A percentile compares a stretch with the other conserved stretches of the same genome.
phyloP scores from a whole-genome alignment of 768 basidiomycete species.

The Auricularia auricula-judae region DNA sequence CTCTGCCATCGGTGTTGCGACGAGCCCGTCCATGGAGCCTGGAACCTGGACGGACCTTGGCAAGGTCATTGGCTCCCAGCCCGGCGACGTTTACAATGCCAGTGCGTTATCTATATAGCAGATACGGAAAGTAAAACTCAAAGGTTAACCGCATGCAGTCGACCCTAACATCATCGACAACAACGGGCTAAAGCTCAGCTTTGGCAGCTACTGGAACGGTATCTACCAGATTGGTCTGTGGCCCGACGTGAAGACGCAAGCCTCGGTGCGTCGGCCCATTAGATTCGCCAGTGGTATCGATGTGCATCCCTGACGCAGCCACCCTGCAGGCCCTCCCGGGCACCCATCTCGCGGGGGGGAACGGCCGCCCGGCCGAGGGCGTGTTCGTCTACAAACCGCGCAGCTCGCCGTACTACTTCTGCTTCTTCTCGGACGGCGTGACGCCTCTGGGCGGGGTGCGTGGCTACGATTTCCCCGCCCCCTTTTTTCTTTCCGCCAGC shows the following conservation, averaged over 20 bases:
- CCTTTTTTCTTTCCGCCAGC: neutral
- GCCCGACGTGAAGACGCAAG: slow-evolving; percentile 9
- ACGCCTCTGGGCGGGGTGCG: neutral
- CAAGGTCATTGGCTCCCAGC: slow-evolving; percentile 9
- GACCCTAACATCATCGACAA: slow-evolving; percentile 12
- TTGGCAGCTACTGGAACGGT: slow-evolving; percentile 9
- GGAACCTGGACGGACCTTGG: slow-evolving; percentile 17
- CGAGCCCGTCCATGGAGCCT: slow-evolving; percentile 13
- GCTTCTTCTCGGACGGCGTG: slow-evolving; percentile 4
- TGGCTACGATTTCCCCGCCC: neutral
- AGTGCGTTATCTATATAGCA: neutral
- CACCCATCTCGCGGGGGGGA: neutral
- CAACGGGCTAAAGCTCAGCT: slow-evolving; percentile 11
- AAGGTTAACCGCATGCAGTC: neutral
- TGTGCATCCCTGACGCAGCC: neutral
- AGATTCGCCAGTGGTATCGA: slow-evolving; percentile 12
- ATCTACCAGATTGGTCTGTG: slow-evolving; percentile 12
- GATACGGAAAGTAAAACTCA: neutral
- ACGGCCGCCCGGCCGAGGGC: slow-evolving; percentile 2
- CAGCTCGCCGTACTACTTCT: neutral
- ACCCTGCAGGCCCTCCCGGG: neutral
- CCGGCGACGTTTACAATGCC: slow-evolving; percentile 12
- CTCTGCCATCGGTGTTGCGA: slow-evolving; percentile 15
- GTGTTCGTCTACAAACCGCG: slow-evolving; percentile 3
- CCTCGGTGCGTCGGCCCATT: neutral